phyloP scores from a whole-genome alignment of 805 yeast genomes.

The Pichia occidentalis region DNA sequence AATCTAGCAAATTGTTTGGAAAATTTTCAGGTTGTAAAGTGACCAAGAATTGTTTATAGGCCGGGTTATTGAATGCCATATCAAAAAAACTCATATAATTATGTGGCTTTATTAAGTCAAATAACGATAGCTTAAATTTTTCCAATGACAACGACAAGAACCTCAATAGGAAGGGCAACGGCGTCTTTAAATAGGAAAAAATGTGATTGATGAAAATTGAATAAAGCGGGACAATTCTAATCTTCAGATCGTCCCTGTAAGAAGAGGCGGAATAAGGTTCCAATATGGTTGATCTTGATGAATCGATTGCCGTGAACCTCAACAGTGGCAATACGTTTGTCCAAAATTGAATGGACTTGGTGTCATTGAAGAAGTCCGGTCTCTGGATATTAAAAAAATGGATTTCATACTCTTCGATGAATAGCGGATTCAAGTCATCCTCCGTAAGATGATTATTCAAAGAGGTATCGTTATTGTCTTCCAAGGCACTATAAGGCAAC shows the following conservation, averaged over 20 bases:
- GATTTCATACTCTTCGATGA: slow-evolving; percentile 49
- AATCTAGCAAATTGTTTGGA: slow-evolving; percentile 3
- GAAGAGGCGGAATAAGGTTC: slow-evolving; percentile 24
- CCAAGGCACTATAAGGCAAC: slow-evolving; percentile 21
- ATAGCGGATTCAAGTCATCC: slow-evolving; percentile 29
- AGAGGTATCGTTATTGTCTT: slow-evolving; percentile 10
- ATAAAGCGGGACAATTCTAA: slow-evolving; percentile 32
- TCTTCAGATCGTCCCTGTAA: slow-evolving; percentile 18
- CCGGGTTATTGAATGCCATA: slow-evolving; percentile 49
- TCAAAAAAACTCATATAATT: slow-evolving; percentile 54
- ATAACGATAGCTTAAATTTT: slow-evolving; percentile 40
- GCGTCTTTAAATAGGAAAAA: slow-evolving; percentile 41
- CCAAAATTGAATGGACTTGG: slow-evolving; percentile 44
- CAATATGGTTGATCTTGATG: slow-evolving; percentile 28
- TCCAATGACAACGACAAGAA: slow-evolving; percentile 41
- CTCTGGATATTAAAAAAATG: slow-evolving; percentile 50
- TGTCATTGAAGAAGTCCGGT: slow-evolving; percentile 40
- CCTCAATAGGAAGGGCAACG: slow-evolving; percentile 51
- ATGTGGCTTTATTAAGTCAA: slow-evolving; percentile 48
- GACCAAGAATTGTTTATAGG: slow-evolving; percentile 34
- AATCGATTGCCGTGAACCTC: slow-evolving; percentile 29
- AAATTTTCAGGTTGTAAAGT: slow-evolving; percentile 12
- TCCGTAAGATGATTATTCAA: slow-evolving; percentile 6
- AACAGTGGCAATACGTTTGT: slow-evolving; percentile 32
- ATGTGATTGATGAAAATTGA: slow-evolving; percentile 44